A percentile compares a stretch with the other conserved stretches of the same genome.
Conservation (phyloP, 192 early-diverging fungal genomes). For the Glomus cerebriforme region DNA sequence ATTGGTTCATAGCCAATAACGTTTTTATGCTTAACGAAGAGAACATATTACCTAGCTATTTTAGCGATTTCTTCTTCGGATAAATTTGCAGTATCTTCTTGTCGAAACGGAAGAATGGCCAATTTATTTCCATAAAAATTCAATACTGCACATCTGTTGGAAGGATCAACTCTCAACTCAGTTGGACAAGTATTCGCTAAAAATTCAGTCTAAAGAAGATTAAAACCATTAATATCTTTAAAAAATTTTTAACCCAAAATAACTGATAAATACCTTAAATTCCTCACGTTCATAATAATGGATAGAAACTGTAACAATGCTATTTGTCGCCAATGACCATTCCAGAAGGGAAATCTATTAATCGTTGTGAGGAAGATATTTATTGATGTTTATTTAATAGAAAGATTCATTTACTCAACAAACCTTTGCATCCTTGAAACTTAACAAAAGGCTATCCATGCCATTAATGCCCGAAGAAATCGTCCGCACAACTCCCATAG, state of each 20-base stretch:
- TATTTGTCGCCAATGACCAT: constrained; percentile 72
- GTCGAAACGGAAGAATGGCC: constrained; percentile 86
- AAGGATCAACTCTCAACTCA: constrained; percentile 77
- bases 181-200: constrained; percentile 65
- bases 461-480: constrained; percentile 61
- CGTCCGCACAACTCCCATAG: constrained; percentile 72
- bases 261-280: constrained; percentile 60
- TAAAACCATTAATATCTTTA: not conserved
- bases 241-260: not conserved
- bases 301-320: constrained; percentile 88
- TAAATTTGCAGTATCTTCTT: constrained; percentile 56
- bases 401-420: not conserved
- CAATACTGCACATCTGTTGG: constrained; percentile 84
- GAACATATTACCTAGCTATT: constrained; percentile 36
- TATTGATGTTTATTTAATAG: too few species aligned
- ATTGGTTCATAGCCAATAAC: not conserved
- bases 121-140: constrained; percentile 87
- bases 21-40: not conserved
- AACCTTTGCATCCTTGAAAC: constrained; percentile 86
- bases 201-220: constrained; percentile 58
- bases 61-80: constrained; percentile 62
- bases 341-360: constrained; percentile 89
- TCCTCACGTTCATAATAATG: constrained; percentile 97
- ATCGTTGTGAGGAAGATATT: not conserved
- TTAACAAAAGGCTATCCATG: constrained; percentile 74